phyloP scores from a whole-genome alignment of 805 yeast species.

The Metschnikowia borealis region DNA sequence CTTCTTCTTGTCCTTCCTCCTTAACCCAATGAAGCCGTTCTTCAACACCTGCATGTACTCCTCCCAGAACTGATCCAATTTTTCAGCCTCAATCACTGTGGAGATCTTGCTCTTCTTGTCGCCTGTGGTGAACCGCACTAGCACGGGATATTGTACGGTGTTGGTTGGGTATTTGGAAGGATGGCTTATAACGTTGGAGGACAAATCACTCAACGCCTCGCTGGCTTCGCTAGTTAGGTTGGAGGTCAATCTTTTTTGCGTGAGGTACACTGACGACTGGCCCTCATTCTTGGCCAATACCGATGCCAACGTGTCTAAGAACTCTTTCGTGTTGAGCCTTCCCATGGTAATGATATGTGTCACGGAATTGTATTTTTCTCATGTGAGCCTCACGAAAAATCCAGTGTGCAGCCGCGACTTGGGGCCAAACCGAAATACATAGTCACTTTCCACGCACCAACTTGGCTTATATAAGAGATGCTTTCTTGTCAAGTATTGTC shows the following conservation, averaged over 20 bases:
- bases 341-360: conserved; percentile 20
- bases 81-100: conserved; percentile 62
- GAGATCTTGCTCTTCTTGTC: conserved; percentile 57
- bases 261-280: conserved; percentile 52
- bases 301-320: conserved; percentile 22
- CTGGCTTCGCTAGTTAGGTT: conserved; percentile 10
- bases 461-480: not conserved
- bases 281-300: conserved; percentile 26
- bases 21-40: conserved; percentile 67
- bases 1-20: conserved; percentile 78
- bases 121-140: conserved; percentile 48
- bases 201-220: conserved; percentile 23
- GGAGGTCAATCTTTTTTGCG: conserved; percentile 49
- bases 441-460: not conserved
- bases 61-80: conserved; percentile 71
- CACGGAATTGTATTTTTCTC: not conserved
- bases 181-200: conserved; percentile 29
- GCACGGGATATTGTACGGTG: conserved; percentile 49
- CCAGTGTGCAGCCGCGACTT: conserved; percentile 2
- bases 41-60: conserved; percentile 69
- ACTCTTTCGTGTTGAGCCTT: conserved; percentile 30
- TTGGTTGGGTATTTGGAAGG: conserved; percentile 18
- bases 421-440: not conserved
- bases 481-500: too few relatives aligned
- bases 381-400: not conserved